Conservation (phyloP, 352 stramenopile genomes). For the Nothophytophthora sp. region DNA sequence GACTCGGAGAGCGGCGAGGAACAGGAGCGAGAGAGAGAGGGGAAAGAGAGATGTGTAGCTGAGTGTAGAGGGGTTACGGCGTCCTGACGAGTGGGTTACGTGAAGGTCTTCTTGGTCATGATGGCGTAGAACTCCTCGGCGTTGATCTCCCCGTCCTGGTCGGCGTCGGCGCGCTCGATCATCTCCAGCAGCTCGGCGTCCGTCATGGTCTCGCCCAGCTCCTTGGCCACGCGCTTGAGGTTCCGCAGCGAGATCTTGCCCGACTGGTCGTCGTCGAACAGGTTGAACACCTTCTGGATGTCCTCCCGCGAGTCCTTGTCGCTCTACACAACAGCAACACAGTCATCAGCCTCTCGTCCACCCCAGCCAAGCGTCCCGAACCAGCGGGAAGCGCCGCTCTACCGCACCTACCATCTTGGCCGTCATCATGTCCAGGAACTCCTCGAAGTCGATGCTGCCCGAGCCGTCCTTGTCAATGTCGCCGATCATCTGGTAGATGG, state of each 20-base stretch:
- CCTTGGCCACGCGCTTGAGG: conserved; percentile 97
- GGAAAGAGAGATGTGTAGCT: conserved; percentile 10
- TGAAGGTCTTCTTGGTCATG: conserved; percentile 97
- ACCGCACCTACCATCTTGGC: conserved; percentile 87
- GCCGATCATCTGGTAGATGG: conserved; percentile 97
- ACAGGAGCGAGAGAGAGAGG: not conserved
- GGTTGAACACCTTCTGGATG: conserved; percentile 96
- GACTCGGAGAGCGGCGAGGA: not conserved
- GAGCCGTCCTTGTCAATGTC: conserved; percentile 97
- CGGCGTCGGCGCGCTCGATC: conserved; percentile 96
- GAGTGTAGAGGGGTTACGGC: conserved; percentile 5
- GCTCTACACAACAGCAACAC: conserved; percentile 44
- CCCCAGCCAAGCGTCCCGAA: not conserved
- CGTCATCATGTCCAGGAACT: conserved; percentile 98
- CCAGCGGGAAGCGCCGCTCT: not conserved
- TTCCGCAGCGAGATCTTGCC: conserved; percentile 97
- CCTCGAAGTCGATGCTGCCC: conserved; percentile 96
- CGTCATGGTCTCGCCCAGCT: conserved; percentile 99
- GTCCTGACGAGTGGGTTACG: conserved; percentile 30
- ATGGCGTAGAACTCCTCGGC: conserved; percentile 98
- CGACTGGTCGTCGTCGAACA: conserved; percentile 98
- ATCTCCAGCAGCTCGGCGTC: conserved; percentile 99
- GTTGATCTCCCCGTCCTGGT: conserved; percentile 97
- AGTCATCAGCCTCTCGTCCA: not conserved
- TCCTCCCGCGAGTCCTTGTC: conserved; percentile 96